phyloP scores from a whole-genome alignment of 1,284 basidiomycete species.

The Schizophyllum commune region DNA sequence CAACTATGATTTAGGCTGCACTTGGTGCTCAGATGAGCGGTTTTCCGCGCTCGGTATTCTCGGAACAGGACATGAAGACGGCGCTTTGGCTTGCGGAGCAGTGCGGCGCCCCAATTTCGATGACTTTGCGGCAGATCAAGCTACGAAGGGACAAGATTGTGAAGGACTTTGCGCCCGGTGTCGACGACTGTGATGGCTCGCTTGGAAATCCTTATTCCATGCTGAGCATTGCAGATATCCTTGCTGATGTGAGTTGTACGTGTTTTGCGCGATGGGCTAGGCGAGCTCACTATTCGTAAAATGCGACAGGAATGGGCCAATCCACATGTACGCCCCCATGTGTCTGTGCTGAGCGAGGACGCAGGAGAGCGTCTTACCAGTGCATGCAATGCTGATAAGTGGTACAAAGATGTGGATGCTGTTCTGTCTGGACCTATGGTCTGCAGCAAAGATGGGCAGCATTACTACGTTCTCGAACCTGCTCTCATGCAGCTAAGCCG shows the following conservation, averaged over 20 bases:
- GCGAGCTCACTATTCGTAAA: background rate
- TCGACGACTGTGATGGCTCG: background rate
- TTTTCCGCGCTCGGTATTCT: conserved; percentile 9
- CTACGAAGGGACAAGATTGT: conserved; percentile 4
- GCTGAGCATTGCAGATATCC: conserved; percentile 1
- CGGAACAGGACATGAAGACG: conserved; percentile 8
- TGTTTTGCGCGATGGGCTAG: background rate
- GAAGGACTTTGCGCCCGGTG: background rate
- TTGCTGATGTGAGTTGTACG: background rate
- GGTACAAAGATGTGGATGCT: no score
- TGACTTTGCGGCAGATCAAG: conserved; percentile 8
- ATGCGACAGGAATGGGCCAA: conserved; percentile 14
- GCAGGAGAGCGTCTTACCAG: no score
- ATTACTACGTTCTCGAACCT: no score
- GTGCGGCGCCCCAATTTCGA: conserved; percentile 3
- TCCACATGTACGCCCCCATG: no score
- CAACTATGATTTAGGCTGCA: conserved; percentile 4
- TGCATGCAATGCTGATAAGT: no score
- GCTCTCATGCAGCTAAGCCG: no score
- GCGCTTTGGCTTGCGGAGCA: conserved; percentile 7
- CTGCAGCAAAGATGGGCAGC: no score
- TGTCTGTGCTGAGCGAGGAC: no score
- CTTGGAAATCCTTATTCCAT: conserved; percentile 5
- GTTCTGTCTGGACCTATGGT: no score
- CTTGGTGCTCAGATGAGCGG: conserved; percentile 8